A percentile compares a stretch with the other conserved stretches of the same genome.
phyloP scores from a whole-genome alignment of 1,284 basidiomycete genomes.

The Trichosporon sp. region DNA sequence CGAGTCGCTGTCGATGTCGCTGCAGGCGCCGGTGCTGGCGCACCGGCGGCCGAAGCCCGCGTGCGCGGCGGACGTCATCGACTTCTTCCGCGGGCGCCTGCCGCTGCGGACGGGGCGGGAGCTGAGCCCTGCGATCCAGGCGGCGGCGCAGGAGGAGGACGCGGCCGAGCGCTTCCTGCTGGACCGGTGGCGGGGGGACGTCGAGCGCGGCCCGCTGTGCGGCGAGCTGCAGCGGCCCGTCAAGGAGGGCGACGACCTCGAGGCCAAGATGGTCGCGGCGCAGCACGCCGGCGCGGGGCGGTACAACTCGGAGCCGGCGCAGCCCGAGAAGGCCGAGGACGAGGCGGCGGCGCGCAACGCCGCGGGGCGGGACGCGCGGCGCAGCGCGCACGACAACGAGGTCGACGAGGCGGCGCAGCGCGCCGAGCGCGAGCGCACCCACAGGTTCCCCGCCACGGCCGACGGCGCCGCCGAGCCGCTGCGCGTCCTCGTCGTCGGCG shows the following conservation, averaged over 20 bases:
- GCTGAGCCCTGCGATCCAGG: neutral
- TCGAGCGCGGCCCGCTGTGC: constrained; percentile 35
- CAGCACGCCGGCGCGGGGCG: neutral
- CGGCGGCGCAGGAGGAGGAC: constrained; percentile 25
- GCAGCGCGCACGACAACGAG: neutral
- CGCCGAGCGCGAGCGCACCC: constrained; percentile 4
- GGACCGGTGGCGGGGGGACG: constrained; percentile 25
- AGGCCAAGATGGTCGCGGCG: constrained; percentile 18
- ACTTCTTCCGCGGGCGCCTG: constrained; percentile 54
- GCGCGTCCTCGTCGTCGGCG: constrained; percentile 72
- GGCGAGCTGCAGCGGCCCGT: constrained; percentile 14
- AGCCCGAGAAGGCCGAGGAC: neutral
- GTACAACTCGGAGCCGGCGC: neutral
- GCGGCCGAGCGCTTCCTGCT: constrained; percentile 27
- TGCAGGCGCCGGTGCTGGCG: constrained; percentile 74
- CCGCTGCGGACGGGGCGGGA: constrained; percentile 16
- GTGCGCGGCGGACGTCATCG: constrained; percentile 64
- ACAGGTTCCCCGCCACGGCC: neutral
- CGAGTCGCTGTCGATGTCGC: constrained; percentile 72
- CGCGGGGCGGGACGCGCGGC: neutral
- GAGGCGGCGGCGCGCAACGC: neutral
- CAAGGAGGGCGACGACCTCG: constrained; percentile 2
- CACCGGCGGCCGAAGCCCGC: constrained; percentile 74
- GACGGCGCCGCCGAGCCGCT: constrained; percentile 46
- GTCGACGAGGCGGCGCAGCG: neutral